These are phyloP conservation scores for Arthrinium phaeospermum DNA, from an alignment of 2,329 filamentous ascomycete genomes.

Conservation along the genomic window DNA sequence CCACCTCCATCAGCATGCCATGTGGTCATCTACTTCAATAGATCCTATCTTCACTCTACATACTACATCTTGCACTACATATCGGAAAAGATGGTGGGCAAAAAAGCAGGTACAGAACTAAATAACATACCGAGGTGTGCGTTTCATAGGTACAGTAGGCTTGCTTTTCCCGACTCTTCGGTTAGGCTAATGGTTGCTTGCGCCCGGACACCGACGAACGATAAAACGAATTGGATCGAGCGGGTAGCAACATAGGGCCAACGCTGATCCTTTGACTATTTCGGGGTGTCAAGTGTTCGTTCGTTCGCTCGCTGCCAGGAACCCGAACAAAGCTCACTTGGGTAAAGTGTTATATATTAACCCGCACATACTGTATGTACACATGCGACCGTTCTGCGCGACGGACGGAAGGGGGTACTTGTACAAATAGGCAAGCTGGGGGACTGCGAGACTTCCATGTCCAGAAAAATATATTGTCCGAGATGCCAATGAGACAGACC, in stretches of 20 bases:
- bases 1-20: neutral
- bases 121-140: neutral
- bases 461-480: neutral
- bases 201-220: neutral
- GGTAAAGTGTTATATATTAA: neutral
- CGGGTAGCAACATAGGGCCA: conserved; percentile 6
- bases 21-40: neutral
- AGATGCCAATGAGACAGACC: conserved; percentile 1
- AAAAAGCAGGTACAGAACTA: conserved; percentile 5
- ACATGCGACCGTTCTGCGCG: neutral
- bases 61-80: neutral
- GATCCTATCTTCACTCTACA: neutral
- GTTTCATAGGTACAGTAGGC: neutral
- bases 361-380: neutral
- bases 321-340: neutral
- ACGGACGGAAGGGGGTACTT: neutral
- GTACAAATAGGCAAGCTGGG: neutral
- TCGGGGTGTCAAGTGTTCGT: neutral
- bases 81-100: neutral
- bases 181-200: neutral
- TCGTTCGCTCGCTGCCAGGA: neutral
- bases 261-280: conserved; percentile 15
- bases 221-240: neutral
- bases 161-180: conserved; percentile 13
- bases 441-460: neutral